Conservation (phyloP, 768 basidiomycete species). For the Russula emetica region DNA sequence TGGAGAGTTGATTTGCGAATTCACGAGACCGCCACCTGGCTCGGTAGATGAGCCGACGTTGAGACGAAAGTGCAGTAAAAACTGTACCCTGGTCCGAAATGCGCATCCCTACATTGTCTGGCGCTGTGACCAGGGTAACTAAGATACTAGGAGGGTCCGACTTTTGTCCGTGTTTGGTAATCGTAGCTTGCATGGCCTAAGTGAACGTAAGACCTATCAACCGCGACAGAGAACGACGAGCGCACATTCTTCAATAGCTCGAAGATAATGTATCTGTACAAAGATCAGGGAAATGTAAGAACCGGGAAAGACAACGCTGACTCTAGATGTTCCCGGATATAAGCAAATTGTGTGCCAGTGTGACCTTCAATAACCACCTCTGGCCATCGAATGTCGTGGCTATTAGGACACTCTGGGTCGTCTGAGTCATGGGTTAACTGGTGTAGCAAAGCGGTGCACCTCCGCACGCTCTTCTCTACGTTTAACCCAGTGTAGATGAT, state of each 20-base stretch:
- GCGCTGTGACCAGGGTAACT: constrained; percentile 71
- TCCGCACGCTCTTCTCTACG: constrained; percentile 65
- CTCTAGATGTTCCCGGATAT: constrained; percentile 86
- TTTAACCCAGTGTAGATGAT: constrained; percentile 77
- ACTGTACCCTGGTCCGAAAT: constrained; percentile 83
- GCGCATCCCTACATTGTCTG: constrained; percentile 70
- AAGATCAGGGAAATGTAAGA: neutral
- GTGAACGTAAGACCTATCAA: neutral
- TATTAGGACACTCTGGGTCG: constrained; percentile 31
- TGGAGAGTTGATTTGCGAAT: constrained; percentile 51
- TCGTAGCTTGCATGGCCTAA: constrained; percentile 72
- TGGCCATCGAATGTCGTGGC: constrained; percentile 45
- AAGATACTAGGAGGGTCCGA: constrained; percentile 55
- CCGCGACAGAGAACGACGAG: constrained; percentile 5
- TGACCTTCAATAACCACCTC: constrained; percentile 72
- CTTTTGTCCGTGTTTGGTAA: constrained; percentile 44
- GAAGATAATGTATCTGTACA: constrained; percentile 72
- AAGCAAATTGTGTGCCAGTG: constrained; percentile 64
- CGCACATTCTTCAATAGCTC: constrained; percentile 86
- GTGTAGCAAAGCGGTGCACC: constrained; percentile 56
- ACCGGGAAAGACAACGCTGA: constrained; percentile 36
- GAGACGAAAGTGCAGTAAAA: neutral
- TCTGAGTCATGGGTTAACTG: constrained; percentile 46
- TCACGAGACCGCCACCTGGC: constrained; percentile 67
- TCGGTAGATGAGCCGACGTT: constrained; percentile 16